These are phyloP conservation scores for Penicillium sp. DNA, from an alignment of 2,329 filamentous ascomycete genomes.

Conservation along the genomic window DNA sequence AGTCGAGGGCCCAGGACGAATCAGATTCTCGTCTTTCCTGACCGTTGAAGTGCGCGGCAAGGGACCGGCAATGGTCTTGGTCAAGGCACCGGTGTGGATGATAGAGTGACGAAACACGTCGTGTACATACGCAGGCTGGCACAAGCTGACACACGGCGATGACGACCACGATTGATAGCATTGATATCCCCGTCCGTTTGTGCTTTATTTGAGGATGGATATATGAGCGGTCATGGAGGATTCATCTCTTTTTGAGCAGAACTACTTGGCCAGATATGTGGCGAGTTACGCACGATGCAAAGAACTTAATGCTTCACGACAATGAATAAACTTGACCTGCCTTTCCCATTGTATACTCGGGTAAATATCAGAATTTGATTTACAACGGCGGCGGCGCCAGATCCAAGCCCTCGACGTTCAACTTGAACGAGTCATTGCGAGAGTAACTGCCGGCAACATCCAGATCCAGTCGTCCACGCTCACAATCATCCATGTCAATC, in stretches of 20 bases:
- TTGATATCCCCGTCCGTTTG: slow-evolving; percentile 21
- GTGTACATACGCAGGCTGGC: slow-evolving; percentile 14
- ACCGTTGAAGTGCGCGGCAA: slow-evolving; percentile 72
- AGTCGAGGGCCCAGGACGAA: slow-evolving; percentile 43
- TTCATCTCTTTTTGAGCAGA: not conserved
- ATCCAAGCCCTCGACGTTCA: slow-evolving; percentile 60
- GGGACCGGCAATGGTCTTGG: slow-evolving; percentile 59
- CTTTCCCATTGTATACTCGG: not conserved
- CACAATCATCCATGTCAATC: slow-evolving; percentile 83
- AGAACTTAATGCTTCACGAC: not conserved
- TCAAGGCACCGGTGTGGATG: slow-evolving; percentile 69
- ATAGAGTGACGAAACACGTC: slow-evolving; percentile 26
- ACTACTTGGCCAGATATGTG: not conserved
- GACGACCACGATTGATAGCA: slow-evolving; percentile 10
- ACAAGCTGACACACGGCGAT: slow-evolving; percentile 11
- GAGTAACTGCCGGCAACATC: slow-evolving; percentile 86
- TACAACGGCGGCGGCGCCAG: slow-evolving; percentile 55
- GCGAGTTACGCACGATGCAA: not conserved
- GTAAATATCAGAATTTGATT: not conserved
- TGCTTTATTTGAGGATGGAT: slow-evolving; percentile 1
- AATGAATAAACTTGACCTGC: not conserved
- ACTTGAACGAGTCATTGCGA: slow-evolving; percentile 62
- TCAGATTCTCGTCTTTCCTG: slow-evolving; percentile 74
- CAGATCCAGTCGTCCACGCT: slow-evolving; percentile 74
- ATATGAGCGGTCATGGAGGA: not conserved